Conservation (phyloP, 352 stramenopile genomes). For the Pythium aristosporum region DNA sequence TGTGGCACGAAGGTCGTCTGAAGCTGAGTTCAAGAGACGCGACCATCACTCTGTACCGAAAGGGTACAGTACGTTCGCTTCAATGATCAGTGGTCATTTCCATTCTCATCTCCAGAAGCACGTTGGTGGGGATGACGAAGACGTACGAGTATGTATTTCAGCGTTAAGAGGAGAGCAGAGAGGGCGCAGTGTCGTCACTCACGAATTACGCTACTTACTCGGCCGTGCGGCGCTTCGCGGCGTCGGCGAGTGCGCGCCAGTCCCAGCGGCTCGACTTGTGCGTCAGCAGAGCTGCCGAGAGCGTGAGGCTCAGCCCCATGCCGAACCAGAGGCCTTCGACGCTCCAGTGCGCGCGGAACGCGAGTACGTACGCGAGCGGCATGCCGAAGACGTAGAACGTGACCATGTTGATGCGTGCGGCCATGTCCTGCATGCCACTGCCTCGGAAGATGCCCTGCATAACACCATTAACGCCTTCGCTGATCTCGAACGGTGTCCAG, state of each 20-base stretch:
- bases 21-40: too few species aligned
- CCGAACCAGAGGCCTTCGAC: conserved; percentile 81
- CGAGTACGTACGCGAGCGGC: conserved; percentile 57
- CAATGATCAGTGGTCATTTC: too few species aligned
- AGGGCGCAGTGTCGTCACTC: background rate
- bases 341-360: conserved; percentile 43
- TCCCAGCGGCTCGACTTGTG: conserved; percentile 37
- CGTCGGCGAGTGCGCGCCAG: conserved; percentile 38
- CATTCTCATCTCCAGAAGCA: too few species aligned
- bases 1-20: too few species aligned
- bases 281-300: conserved; percentile 31
- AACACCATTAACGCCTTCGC: conserved; percentile 72
- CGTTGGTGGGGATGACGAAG: background rate
- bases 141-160: background rate
- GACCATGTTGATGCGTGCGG: conserved; percentile 64
- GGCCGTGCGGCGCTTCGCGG: conserved; percentile 32
- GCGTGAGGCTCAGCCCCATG: conserved; percentile 56
- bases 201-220: conserved; percentile 7
- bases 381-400: conserved; percentile 82
- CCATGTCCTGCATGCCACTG: conserved; percentile 64
- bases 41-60: too few species aligned
- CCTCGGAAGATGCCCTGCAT: conserved; percentile 77
- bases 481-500: conserved; percentile 66
- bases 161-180: background rate
- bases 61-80: too few species aligned